Evolutionary conservation across 2,329 filamentous ascomycete species (phyloP), one percentile per base, ranked within the genome.

Genomic region (Scleromitrula shiraiana): DNA sequence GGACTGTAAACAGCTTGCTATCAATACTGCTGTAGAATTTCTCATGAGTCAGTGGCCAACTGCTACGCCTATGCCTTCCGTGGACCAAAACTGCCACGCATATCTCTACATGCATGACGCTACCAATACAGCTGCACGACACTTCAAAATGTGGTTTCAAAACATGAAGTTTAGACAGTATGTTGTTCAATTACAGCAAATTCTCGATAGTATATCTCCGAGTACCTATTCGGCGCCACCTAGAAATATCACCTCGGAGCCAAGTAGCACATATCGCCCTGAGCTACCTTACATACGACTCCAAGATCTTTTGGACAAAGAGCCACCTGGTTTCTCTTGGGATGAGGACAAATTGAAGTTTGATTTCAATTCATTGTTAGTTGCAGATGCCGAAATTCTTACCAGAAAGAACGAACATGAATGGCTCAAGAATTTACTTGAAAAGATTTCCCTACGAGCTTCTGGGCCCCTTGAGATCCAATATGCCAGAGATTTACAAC

Each of bases 401-500:
- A 22, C 4, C 14, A 19, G n/a, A 10, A 15, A 27, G 20, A 23
- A 20, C 2, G 36, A 49, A 20, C 26, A 51, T n/a, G 20, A 12
- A 10, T n/a, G 36, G 22, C 48, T 49, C 2, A 35, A 40, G 20
- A 46, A 54, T 23, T 43, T 57, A 24, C n/a, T 57, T 12, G 7
- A 10, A 20, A 27, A 50, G 15, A 32, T 56, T 8, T 51, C 50
- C n/a, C 38, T n/a, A 6, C 19, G 30, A 10, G 40, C 50, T 29
- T 39, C 33, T 7, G 51, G 49, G 1, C 9, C 35, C 14, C 52
- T 54, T 27, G 50, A 57, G 35, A 22, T 35, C 6, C 33, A 26
- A 27, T 57, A 56, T 24, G 33, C 50, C 14, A 23, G 30, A 20
- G 40, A 56, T 29, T 32, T 58, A 8, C 50, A 41, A 40, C 44